Evolutionary conservation across 495 filamentous ascomycete genomes (phyloP).

Genomic region (Aspergillus conjunctus): DNA sequence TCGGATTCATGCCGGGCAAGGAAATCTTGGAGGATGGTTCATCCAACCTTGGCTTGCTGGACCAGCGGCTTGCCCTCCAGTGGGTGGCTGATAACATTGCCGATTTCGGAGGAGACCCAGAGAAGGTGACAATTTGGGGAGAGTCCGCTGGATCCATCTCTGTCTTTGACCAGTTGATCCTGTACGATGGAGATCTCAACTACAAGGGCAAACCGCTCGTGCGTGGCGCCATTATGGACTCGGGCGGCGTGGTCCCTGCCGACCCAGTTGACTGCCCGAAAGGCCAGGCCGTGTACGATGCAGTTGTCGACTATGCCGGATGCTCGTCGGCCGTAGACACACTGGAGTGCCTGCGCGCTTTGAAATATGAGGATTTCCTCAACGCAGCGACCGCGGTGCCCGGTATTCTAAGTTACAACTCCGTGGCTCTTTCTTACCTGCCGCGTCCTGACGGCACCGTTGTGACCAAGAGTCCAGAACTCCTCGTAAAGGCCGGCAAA

Average conservation of each 20-base stretch:
- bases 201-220: slow-evolving; percentile 73
- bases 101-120: slow-evolving; percentile 58
- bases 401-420: slow-evolving; percentile 61
- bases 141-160: slow-evolving; percentile 74
- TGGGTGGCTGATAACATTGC: slow-evolving; percentile 60
- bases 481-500: slow-evolving; percentile 47
- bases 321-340: slow-evolving; percentile 59
- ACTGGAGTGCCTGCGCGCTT: slow-evolving; percentile 61
- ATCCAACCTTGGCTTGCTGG: slow-evolving; percentile 55
- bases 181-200: slow-evolving; percentile 67
- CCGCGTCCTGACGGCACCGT: slow-evolving; percentile 64
- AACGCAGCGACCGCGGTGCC: slow-evolving; percentile 69
- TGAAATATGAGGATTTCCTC: slow-evolving; percentile 62
- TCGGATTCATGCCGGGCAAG: slow-evolving; percentile 71
- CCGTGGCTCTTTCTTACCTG: slow-evolving; percentile 64
- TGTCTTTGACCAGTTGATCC: slow-evolving; percentile 67
- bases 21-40: slow-evolving; percentile 68
- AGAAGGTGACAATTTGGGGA: slow-evolving; percentile 72
- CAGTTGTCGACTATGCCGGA: slow-evolving; percentile 59
- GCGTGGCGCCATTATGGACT: slow-evolving; percentile 73
- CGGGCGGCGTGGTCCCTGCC: slow-evolving; percentile 64
- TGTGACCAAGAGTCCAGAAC: slow-evolving; percentile 58
- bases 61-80: slow-evolving; percentile 53
- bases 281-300: slow-evolving; percentile 64
- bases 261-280: slow-evolving; percentile 64